Evolutionary conservation across 148 eudicot genomes (phyloP).

Genomic region (Rhododendron kiyosumense): DNA sequence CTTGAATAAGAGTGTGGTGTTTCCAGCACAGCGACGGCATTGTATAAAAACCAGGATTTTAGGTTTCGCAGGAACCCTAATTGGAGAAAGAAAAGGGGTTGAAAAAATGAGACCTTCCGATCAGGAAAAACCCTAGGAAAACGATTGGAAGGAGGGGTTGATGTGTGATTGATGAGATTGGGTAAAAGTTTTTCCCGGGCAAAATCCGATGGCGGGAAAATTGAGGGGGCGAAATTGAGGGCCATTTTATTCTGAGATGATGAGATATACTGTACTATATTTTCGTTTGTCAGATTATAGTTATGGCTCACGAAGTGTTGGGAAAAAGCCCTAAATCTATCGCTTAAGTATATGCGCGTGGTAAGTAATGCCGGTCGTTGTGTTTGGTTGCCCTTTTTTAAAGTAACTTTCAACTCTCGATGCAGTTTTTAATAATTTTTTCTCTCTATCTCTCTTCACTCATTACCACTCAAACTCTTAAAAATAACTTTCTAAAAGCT

Average conservation of each 20-base stretch:
- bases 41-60: background rate
- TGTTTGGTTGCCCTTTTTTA: too few species aligned
- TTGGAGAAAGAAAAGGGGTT: background rate
- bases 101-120: background rate
- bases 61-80: background rate
- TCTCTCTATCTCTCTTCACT: too few species aligned
- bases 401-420: too few species aligned
- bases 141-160: background rate
- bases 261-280: too few species aligned
- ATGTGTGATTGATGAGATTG: background rate
- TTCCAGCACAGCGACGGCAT: conserved; percentile 64
- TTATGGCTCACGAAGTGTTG: too few species aligned
- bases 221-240: background rate
- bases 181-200: background rate
- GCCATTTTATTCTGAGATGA: background rate
- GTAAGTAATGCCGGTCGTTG: too few species aligned
- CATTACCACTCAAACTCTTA: too few species aligned
- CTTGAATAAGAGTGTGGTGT: conserved; percentile 83
- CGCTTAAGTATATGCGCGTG: too few species aligned
- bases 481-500: too few species aligned
- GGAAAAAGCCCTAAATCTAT: too few species aligned
- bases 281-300: background rate
- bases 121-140: background rate
- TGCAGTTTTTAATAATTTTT: too few species aligned
- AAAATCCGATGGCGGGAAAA: background rate